Conservation (phyloP, 2,329 filamentous ascomycete genomes). For the Xylaria multiplex region DNA sequence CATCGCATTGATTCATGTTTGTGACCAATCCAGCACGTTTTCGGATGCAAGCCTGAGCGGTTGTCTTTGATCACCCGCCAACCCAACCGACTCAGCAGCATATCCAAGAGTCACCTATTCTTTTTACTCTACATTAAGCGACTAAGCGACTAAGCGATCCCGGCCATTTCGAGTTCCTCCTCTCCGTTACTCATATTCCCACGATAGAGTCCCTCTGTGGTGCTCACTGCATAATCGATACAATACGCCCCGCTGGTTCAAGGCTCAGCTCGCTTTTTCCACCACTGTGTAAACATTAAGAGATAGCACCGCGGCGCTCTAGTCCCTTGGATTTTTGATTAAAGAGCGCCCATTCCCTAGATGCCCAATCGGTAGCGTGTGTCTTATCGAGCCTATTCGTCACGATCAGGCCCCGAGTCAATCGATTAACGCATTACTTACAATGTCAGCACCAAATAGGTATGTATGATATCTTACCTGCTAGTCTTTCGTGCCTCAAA, state of each 20-base stretch:
- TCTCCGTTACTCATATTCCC: slow-evolving; percentile 12
- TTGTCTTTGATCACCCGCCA: slow-evolving; percentile 35
- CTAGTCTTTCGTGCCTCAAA: slow-evolving; percentile 21
- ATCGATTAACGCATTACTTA: slow-evolving; percentile 30
- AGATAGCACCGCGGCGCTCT: slow-evolving; percentile 38
- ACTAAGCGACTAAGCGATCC: slow-evolving; percentile 1
- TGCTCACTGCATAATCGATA: slow-evolving; percentile 26
- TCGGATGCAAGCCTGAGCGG: slow-evolving; percentile 43
- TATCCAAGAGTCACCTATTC: slow-evolving; percentile 22
- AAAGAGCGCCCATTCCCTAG: slow-evolving; percentile 38
- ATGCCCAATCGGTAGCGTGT: slow-evolving; percentile 29
- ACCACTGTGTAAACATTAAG: slow-evolving; percentile 27
- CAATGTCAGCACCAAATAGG: slow-evolving; percentile 46
- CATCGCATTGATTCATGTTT: slow-evolving; percentile 24
- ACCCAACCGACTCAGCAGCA: slow-evolving; percentile 32
- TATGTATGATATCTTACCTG: slow-evolving; percentile 37
- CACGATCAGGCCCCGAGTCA: slow-evolving; percentile 11
- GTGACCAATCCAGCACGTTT: slow-evolving; percentile 36
- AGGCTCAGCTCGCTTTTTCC: slow-evolving; percentile 14
- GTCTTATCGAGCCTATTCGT: slow-evolving; percentile 17
- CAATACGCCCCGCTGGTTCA: slow-evolving; percentile 18
- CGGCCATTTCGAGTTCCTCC: slow-evolving; percentile 11
- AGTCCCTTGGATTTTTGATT: slow-evolving; percentile 36
- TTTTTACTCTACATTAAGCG: slow-evolving; percentile 14
- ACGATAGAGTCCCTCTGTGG: slow-evolving; percentile 25